phyloP scores from a whole-genome alignment of 768 basidiomycete species.

The Podaxis sp. region DNA sequence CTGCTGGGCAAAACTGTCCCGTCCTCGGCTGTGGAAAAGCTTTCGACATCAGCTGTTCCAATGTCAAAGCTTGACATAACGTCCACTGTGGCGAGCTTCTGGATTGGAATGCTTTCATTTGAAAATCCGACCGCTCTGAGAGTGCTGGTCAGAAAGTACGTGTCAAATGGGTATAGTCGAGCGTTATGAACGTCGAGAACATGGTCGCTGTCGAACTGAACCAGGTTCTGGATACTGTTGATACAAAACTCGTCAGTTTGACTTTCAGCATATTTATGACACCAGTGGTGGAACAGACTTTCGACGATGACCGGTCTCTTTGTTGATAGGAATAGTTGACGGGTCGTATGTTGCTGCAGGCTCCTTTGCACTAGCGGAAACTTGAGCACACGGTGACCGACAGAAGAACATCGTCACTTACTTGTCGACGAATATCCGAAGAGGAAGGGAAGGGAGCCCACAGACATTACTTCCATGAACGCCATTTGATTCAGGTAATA shows the following conservation, averaged over 20 bases:
- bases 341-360: conserved; percentile 48
- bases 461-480: conserved; percentile 44
- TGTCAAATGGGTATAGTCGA: conserved; percentile 58
- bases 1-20: conserved; percentile 29
- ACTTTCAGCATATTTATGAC: neutral
- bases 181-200: conserved; percentile 55
- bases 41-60: conserved; percentile 37
- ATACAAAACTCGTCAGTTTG: neutral
- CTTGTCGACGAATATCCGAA: conserved; percentile 52
- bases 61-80: conserved; percentile 49
- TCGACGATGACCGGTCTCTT: conserved; percentile 39
- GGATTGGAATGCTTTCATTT: conserved; percentile 41
- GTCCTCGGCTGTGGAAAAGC: conserved; percentile 19
- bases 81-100: conserved; percentile 40
- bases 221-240: conserved; percentile 51
- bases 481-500: conserved; percentile 47
- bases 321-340: conserved; percentile 40
- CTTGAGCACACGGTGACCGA: neutral
- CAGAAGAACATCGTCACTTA: conserved; percentile 21
- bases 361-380: conserved; percentile 27
- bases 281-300: conserved; percentile 31
- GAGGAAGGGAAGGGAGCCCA: conserved; percentile 43
- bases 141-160: conserved; percentile 48
- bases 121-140: conserved; percentile 38
- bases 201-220: conserved; percentile 58